These are phyloP conservation scores for Barbarea vulgaris DNA, from an alignment of 345 rosid species.

Conservation along the genomic window DNA sequence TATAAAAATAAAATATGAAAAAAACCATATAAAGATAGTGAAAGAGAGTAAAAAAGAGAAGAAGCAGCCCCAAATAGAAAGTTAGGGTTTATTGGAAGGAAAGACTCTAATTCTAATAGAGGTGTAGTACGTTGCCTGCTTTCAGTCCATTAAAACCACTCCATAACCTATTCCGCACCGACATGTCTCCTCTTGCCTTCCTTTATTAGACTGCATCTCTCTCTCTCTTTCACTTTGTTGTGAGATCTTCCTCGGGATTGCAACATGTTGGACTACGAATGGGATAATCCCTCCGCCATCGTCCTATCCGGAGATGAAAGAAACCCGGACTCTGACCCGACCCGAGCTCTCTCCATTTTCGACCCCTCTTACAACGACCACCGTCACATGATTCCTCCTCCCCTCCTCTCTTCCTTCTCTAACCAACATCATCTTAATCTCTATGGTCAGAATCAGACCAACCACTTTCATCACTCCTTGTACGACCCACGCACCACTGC, in stretches of 20 bases:
- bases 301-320: conserved; percentile 44
- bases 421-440: conserved; percentile 29
- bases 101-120: conserved; percentile 33
- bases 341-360: conserved; percentile 54
- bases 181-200: conserved; percentile 52
- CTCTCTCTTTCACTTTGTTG: conserved; percentile 17
- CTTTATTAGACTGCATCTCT: conserved; percentile 32
- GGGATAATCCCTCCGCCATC: conserved; percentile 69
- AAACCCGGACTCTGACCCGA: conserved; percentile 49
- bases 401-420: conserved; percentile 36
- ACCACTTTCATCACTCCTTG: conserved; percentile 46
- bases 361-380: conserved; percentile 36
- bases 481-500: conserved; percentile 52
- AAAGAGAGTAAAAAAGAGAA: background rate
- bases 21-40: background rate
- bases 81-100: conserved; percentile 42
- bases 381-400: conserved; percentile 37
- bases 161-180: conserved; percentile 53
- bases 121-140: conserved; percentile 37
- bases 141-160: conserved; percentile 35
- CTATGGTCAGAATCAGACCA: conserved; percentile 34
- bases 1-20: background rate
- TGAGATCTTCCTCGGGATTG: conserved; percentile 43
- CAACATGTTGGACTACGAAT: conserved; percentile 83
- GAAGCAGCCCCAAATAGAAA: conserved; percentile 41